Conservation (phyloP, 257 asterid species). For the Rauvolfia tetraphylla region DNA sequence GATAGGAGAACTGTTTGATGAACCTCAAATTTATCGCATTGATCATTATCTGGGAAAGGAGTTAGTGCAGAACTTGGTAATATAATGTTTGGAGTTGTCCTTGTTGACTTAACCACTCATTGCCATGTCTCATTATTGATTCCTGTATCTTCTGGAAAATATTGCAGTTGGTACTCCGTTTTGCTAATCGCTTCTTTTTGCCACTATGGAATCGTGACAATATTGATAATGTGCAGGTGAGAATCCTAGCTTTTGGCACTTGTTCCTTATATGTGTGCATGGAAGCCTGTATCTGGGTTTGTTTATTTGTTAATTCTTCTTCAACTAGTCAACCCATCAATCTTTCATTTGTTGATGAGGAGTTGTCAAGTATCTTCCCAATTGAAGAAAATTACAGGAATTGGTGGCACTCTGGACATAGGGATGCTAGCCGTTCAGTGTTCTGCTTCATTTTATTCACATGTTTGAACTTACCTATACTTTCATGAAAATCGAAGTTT, state of each 20-base stretch:
- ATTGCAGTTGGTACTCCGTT: constrained; percentile 95
- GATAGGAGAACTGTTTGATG: constrained; percentile 88
- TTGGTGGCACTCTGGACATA: neutral
- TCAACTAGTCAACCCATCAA: neutral
- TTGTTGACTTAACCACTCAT: constrained; percentile 7
- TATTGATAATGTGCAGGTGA: constrained; percentile 87
- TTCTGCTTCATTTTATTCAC: neutral
- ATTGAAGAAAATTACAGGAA: neutral
- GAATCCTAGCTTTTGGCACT: constrained; percentile 11
- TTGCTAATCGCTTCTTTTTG: constrained; percentile 89
- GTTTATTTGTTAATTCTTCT: neutral
- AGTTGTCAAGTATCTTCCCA: neutral
- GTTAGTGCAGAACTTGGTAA: constrained; percentile 97
- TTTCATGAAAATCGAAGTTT: neutral
- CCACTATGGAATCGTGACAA: constrained; percentile 99
- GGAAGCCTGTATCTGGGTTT: neutral
- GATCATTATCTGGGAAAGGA: constrained; percentile 99
- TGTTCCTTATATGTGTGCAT: neutral
- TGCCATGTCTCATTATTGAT: constrained; percentile 13
- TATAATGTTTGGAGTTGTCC: neutral
- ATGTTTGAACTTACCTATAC: neutral
- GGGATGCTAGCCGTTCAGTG: neutral
- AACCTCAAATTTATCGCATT: constrained; percentile 87
- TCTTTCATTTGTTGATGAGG: neutral
- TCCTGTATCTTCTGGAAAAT: constrained; percentile 16